These are phyloP conservation scores for Starmerella scarabaei DNA, from an alignment of 805 yeast species.

Conservation along the genomic window DNA sequence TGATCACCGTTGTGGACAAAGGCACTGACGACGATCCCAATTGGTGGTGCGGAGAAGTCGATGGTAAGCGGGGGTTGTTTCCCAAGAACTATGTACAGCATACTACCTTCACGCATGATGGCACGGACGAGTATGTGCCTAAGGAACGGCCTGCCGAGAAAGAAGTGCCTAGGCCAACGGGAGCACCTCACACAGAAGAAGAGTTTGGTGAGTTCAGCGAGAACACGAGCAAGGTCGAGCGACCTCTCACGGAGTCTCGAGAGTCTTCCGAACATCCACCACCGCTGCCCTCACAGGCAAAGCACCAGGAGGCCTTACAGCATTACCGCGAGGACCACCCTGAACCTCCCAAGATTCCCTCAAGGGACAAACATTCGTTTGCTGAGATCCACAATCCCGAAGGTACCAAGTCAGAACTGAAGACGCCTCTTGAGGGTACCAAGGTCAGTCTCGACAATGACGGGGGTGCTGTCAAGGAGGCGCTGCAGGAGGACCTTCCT, in stretches of 20 bases:
- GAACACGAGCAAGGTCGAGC: no score
- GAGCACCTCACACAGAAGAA: background rate
- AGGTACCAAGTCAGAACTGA: no score
- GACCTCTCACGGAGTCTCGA: no score
- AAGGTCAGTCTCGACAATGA: no score
- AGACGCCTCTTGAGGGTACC: no score
- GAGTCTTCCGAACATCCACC: no score
- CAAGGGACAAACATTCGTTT: no score
- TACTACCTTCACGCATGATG: background rate
- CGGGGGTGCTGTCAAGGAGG: no score
- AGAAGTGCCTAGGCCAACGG: background rate
- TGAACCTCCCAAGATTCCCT: background rate
- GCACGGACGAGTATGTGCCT: constrained; percentile 13
- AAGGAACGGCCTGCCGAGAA: background rate
- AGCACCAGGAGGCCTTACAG: background rate
- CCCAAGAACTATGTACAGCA: constrained; percentile 35
- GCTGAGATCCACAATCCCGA: no score
- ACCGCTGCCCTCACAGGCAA: no score
- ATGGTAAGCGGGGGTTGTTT: constrained; percentile 34
- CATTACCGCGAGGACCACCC: background rate
- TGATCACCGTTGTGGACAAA: constrained; percentile 26
- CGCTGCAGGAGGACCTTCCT: no score
- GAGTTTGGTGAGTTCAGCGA: constrained; percentile 1
- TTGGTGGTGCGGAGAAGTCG: constrained; percentile 41
- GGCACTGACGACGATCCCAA: constrained; percentile 30